Conservation (phyloP, 345 rosid genomes). For the Odontarrhena argentea region DNA sequence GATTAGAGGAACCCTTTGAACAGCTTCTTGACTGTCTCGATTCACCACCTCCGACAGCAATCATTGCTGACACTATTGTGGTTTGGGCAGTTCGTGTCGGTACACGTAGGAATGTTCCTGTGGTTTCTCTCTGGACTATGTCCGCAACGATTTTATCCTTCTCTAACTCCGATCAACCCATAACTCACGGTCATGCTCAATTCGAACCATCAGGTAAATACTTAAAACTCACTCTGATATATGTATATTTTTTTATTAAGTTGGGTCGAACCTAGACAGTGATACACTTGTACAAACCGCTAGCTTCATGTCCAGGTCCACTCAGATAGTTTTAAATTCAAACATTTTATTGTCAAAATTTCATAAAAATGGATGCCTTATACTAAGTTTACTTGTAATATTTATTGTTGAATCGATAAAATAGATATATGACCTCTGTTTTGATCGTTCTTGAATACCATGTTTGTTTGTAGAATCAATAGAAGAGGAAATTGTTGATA, state of each 20-base stretch:
- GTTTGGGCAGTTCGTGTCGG: constrained; percentile 48
- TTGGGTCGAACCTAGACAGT: too few relatives aligned
- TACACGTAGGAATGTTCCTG: constrained; percentile 48
- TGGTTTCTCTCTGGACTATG: constrained; percentile 55
- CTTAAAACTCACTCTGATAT: too few relatives aligned
- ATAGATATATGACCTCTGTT: too few relatives aligned
- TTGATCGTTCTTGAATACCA: background rate
- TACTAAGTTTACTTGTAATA: too few relatives aligned
- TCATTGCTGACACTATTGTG: constrained; percentile 45
- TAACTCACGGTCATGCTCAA: constrained; percentile 38
- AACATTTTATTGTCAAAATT: background rate
- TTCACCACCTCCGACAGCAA: constrained; percentile 34
- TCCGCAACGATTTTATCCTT: constrained; percentile 45
- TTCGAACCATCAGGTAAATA: constrained; percentile 40
- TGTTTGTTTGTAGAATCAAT: constrained; percentile 12
- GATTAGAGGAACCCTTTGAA: constrained; percentile 50
- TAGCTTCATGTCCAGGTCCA: background rate
- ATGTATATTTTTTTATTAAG: too few relatives aligned
- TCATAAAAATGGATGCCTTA: too few relatives aligned
- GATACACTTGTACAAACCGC: too few relatives aligned
- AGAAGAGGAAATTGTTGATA: constrained; percentile 43
- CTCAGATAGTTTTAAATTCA: background rate
- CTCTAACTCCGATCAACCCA: constrained; percentile 36
- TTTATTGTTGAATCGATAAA: background rate
- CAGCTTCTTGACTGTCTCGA: constrained; percentile 44